phyloP scores from a whole-genome alignment of 768 basidiomycete species.

The Galerina sulciceps region DNA sequence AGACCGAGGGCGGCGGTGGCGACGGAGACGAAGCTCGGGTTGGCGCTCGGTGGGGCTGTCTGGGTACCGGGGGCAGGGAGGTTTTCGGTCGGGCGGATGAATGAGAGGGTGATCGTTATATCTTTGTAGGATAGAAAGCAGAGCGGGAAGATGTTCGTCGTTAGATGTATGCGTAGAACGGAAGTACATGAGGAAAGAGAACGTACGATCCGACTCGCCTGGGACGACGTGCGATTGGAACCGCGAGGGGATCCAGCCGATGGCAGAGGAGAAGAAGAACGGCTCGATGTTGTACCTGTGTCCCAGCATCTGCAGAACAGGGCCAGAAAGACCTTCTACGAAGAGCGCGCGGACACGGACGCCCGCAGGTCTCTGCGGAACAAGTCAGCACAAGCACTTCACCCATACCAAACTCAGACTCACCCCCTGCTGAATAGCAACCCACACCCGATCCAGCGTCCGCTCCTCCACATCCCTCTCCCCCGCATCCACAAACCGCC shows the following conservation, averaged over 20 bases:
- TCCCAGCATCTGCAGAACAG: slow-evolving; percentile 60
- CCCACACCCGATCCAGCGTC: slow-evolving; percentile 38
- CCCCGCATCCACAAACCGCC: slow-evolving; percentile 30
- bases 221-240: slow-evolving; percentile 49
- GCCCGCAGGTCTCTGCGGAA: slow-evolving; percentile 21
- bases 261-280: slow-evolving; percentile 66
- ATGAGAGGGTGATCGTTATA: slow-evolving; percentile 59
- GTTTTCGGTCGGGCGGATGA: slow-evolving; percentile 45
- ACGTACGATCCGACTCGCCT: slow-evolving; percentile 44
- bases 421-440: slow-evolving; percentile 19
- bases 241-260: slow-evolving; percentile 64
- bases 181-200: background rate
- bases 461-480: slow-evolving; percentile 22
- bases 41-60: slow-evolving; percentile 24
- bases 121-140: slow-evolving; percentile 41
- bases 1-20: background rate
- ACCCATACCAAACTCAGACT: background rate
- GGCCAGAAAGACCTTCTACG: slow-evolving; percentile 51
- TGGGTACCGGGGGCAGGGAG: slow-evolving; percentile 15
- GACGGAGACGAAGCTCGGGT: slow-evolving; percentile 19
- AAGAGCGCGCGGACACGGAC: slow-evolving; percentile 55
- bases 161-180: slow-evolving; percentile 49
- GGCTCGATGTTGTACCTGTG: slow-evolving; percentile 60
- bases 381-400: background rate
- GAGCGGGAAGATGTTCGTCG: slow-evolving; percentile 52